Base-by-base conservation (phyloP, 2,329 filamentous ascomycete genomes). In the Penicillium sp. region DNA sequence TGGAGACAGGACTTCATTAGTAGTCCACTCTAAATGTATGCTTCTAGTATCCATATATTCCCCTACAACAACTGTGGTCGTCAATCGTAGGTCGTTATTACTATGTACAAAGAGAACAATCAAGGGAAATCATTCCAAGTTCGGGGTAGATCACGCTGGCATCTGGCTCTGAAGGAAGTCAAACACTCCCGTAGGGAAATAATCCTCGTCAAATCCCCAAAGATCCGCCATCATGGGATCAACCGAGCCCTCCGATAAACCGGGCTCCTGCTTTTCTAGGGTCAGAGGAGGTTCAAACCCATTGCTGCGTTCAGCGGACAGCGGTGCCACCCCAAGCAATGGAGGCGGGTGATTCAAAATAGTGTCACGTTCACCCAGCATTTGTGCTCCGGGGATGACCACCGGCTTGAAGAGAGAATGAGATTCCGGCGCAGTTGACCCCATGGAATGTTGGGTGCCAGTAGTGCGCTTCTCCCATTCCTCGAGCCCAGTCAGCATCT, bases 81-180 rank as follows among this genome's bases (percentile, higher is more conserved):
- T 50, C 45, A 44, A 39, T 32, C 38, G 34, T 54, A 44, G 48
- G 32, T 45, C 27, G 46, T 53, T 31, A 55, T 50, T 46, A 57
- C 45, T 55, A 58, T 63, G 41, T 62, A 60, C 52, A 60, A 54
- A 53, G 37, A 52, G 52, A 52, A 44, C 25, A 45, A 46, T 27
- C 29, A 13, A 45, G 37, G 23, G 9, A 38, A 53, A 25, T 13
- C 46, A 31, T 34, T 9, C 35, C 18, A 45, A 29, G 8, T 2
- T n/a, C 4, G 6, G 8, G 34, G 31, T 31, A 34, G 3, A 49
- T 69, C 53, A 75, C 29, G 72, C 72, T 18, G 72, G 72, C 72
- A 75, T 75, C 58, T 75, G 72, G 16, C 71, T 73, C 54, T 74
- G 72, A 21, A 75, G 60, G 45, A 75, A 75, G 58, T 74, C 72